Conservation (phyloP, 495 filamentous ascomycete species). For the Hypoxylon fuscum region DNA sequence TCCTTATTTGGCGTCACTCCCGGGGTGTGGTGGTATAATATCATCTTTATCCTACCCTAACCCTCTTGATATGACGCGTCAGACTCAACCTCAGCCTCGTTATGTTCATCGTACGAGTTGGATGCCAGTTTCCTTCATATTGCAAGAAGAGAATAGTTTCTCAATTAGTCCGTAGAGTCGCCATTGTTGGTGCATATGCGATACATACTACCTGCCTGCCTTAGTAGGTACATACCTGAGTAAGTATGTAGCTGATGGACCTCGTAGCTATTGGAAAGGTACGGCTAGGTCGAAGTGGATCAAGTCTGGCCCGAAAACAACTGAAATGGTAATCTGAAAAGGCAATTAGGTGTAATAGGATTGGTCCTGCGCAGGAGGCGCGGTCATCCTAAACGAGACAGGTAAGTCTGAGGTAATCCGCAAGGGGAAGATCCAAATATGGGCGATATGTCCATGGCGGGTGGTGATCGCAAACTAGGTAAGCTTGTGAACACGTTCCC, state of each 20-base stretch:
- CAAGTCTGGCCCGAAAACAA: slow-evolving; percentile 1
- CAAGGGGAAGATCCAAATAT: slow-evolving; percentile 14
- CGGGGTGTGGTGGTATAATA: slow-evolving; percentile 17
- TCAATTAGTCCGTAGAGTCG: slow-evolving; percentile 8
- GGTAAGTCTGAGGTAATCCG: slow-evolving; percentile 20
- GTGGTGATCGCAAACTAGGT: slow-evolving; percentile 35
- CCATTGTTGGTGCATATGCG: slow-evolving; percentile 3
- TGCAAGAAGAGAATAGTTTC: slow-evolving; percentile 7
- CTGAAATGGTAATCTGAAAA: slow-evolving; percentile 2
- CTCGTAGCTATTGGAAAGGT: slow-evolving; percentile 2
- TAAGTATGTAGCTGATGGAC: too few relatives aligned
- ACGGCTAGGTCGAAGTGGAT: slow-evolving; percentile 9
- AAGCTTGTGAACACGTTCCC: slow-evolving; percentile 6
- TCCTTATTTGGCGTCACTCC: slow-evolving; percentile 11
- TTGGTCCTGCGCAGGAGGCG: slow-evolving; percentile 8
- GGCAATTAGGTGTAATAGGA: slow-evolving; percentile 4
- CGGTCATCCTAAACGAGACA: slow-evolving; percentile 9
- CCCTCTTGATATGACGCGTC: background rate
- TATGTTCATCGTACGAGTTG: slow-evolving; percentile 13
- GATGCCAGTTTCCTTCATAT: too few relatives aligned
- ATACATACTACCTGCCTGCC: slow-evolving; percentile 35
- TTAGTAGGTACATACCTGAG: slow-evolving; percentile 24
- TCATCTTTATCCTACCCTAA: slow-evolving; percentile 1
- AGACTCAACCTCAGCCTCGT: slow-evolving; percentile 1
- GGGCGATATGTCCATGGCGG: slow-evolving; percentile 9